Evolutionary conservation across 2,329 filamentous ascomycete genomes (phyloP), one percentile per base, ranked within the genome.

Genomic region (Nemania diffusa): DNA sequence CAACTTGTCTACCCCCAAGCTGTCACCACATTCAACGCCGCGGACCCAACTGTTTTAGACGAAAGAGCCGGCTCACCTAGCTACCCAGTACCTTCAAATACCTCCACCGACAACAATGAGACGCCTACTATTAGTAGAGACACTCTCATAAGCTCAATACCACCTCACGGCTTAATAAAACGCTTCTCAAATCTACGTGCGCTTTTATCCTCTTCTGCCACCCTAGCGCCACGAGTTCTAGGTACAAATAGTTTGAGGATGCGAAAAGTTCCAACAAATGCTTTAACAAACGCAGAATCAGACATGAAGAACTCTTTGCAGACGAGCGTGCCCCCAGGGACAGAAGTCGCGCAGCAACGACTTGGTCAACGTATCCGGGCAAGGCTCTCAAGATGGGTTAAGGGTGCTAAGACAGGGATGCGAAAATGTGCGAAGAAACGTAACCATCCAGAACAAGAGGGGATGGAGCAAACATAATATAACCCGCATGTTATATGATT

Each of bases 381-480:
- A 42, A 74, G 67, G 53, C 59, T 78, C 27, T 66, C 71, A 40
- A 73, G 65, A 69, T 78, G 75, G 75, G 70, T 73, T 7, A 73
- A 69, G 65, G 70, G 69, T 58, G 73, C 76, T 42, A 75, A 68
- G 62, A 67, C 55, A 22, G 73, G 67, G 27, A 71, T 75, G 57
- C 71, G 69, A 51, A 70, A 62, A 58, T 67, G 62, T 59, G 57
- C 68, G 44, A 72, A 63, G 44, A 72, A 68, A 50, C 67, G 64
- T 37, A 57, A 53, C 9, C 37, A 22, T 5, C 29, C 53, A 22
- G 52, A 50, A 50, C 46, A 26, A 55, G 46, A 56, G 5, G 71
- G 57, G 55, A 40, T 20, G 2, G 61, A 53, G 42, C 22, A 63
- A 26, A 44, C 13, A 71, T 66, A 62, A 32, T 60, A 53, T 61